A percentile compares a stretch with the other conserved stretches of the same genome.
phyloP scores from a whole-genome alignment of 1,139 yeast genomes.

The Arxiozyma telluris region DNA sequence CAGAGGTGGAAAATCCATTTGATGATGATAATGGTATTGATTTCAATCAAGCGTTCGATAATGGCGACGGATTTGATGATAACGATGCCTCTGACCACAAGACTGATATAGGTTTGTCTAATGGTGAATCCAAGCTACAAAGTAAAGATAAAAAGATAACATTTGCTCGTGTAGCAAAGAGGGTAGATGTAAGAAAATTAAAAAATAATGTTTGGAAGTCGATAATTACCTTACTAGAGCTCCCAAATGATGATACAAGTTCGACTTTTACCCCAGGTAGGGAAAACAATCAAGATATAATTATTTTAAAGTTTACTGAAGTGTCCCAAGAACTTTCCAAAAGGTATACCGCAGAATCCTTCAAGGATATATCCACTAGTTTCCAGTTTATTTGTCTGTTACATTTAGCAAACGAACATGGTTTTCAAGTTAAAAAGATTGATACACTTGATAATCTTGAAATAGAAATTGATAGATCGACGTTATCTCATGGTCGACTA shows the following conservation, averaged over 20 bases:
- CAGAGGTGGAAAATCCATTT: conserved; percentile 23
- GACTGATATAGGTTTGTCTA: conserved; percentile 9
- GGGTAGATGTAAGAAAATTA: conserved; percentile 69
- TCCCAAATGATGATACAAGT: neutral
- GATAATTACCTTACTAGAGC: conserved; percentile 24
- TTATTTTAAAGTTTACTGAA: conserved; percentile 28
- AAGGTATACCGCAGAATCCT: conserved; percentile 44
- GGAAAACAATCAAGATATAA: conserved; percentile 5
- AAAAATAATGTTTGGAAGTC: conserved; percentile 81
- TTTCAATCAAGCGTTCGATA: conserved; percentile 37
- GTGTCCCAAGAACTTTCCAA: conserved; percentile 43
- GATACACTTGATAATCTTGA: conserved; percentile 48
- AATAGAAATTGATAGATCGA: neutral
- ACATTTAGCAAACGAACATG: conserved; percentile 86
- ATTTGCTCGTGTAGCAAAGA: conserved; percentile 74
- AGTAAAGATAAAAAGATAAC: conserved; percentile 45
- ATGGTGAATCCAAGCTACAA: conserved; percentile 22
- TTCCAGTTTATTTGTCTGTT: conserved; percentile 77
- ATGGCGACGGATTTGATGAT: conserved; percentile 25
- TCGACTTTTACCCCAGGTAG: conserved; percentile 6
- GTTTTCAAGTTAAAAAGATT: conserved; percentile 52
- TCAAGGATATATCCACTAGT: conserved; percentile 71
- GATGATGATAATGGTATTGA: conserved; percentile 33
- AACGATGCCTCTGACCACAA: conserved; percentile 16
- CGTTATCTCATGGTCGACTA: neutral